Evolutionary conservation across 352 stramenopile genomes (phyloP), one percentile per base, ranked within the genome.

Genomic region (Pythium aristosporum): DNA sequence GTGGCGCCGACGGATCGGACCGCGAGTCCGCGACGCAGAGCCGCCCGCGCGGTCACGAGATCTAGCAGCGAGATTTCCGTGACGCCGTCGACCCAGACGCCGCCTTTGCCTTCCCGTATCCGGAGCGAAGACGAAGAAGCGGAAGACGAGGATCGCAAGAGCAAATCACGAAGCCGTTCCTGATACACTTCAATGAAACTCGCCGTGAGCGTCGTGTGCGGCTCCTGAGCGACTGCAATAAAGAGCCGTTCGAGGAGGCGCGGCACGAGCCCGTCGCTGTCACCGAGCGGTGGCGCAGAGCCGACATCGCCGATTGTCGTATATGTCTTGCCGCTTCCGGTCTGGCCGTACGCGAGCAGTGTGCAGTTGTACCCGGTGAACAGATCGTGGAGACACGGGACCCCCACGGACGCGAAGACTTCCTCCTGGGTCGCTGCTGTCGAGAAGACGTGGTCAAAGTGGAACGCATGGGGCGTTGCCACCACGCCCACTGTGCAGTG

Each of bases 161-260:
- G 62, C 59, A 92, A 63, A 66, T 91, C 83, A 3, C 78, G 75
- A 25, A 91, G 51, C 13, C 57, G 76, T 57, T 92, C 83, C 42
- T 90, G 80, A 37, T 91, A 89, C n/a, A 92, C 74, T 57, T 92
- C 83, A 28, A 89, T 51, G 56, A 85, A 86, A 25, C 77, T 87
- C 2, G 74, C 77, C 0, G 64, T 79, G 34, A 92, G 67, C 21
- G 66, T n/a, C 15, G 34, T 37, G 18, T 44, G 12, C 11, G 72
- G 55, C 3, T 79, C 69, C 13, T 85, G 46, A 6, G 21, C 23
- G 11, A 79, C 69, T 15, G 63, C 53, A 6, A 57, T 32, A 25
- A 85, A 69, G 46, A 87, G 65, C 11, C 50, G 25, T 39, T 79
- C 69, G 28, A 89, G 72, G 0, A 68, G 62, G 16, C 78, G 75